Evolutionary conservation across 2,329 filamentous ascomycete species (phyloP), one percentile per base, ranked within the genome.

Genomic region (Thelonectria rubi): DNA sequence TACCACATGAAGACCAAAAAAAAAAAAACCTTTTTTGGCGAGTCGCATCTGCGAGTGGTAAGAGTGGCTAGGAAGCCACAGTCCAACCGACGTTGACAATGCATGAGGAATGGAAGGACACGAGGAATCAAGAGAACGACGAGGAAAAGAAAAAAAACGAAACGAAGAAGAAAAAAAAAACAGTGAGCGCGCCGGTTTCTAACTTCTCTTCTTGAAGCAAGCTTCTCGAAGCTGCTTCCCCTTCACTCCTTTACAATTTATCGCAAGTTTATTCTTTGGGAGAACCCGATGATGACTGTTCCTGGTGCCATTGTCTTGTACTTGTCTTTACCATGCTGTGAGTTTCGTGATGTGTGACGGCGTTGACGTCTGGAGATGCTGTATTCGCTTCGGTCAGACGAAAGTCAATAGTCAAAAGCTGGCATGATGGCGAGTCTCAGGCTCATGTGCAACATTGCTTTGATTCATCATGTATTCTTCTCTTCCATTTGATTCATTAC

Each of bases 391-490:
- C 21, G 21, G 21, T 24, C 21, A 24, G 7, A 24, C 7, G 21
- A 24, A 24, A 24, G 21, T 24, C 21, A 24, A 24, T 24, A n/a
- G 34, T 24, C 21, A 24, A 24, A 45, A 45, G 50, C 34, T 24
- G 21, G 21, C 21, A 7, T 24, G 21, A 24, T 24, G 7, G 21
- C 21, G 3, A 7, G 21, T 24, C 21, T 24, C 21, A 24, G 21
- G 21, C 21, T 24, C 21, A 24, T 39, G 6, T 49, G 7, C 3
- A 24, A 24, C 21, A 24, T 24, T 24, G 21, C 21, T 52, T 39
- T 46, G 32, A 51, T 30, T 55, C 32, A 34, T 60, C 40, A 32
- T 54, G 24, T 24, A 30, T 34, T 49, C 45, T 24, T 49, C 20
- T 17, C 24, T 45, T 34, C 32, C 5, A 14, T 34, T n/a, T 34